Evolutionary conservation across 164 flowering plant genomes (phyloP).

Genomic region (Tetracentron sinense): DNA sequence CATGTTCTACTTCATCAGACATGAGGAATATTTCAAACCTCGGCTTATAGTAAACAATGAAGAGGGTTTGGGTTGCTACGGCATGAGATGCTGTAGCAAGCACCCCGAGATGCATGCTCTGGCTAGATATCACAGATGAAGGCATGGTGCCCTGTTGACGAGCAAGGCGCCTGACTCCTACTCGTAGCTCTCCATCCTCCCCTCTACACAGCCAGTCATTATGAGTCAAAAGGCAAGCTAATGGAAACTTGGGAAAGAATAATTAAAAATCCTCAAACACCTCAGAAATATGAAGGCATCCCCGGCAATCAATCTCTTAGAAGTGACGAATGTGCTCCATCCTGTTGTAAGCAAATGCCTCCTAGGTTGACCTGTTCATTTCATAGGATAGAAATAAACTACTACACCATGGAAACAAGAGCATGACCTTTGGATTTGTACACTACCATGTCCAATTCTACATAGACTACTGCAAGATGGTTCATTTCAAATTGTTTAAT

Average conservation of each 20-base stretch:
- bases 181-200: conserved; percentile 53
- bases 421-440: no score
- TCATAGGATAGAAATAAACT: neutral
- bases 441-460: neutral
- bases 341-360: conserved; percentile 73
- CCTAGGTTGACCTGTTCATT: conserved; percentile 55
- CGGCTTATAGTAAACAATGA: conserved; percentile 82
- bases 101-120: conserved; percentile 75
- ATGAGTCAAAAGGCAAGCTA: neutral
- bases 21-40: conserved; percentile 47
- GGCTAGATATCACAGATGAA: conserved; percentile 66
- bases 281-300: conserved; percentile 71
- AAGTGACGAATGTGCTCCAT: conserved; percentile 71
- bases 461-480: neutral
- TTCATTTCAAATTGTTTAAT: neutral
- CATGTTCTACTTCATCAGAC: neutral
- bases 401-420: neutral
- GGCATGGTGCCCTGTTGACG: conserved; percentile 58
- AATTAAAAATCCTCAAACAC: conserved; percentile 20
- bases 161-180: conserved; percentile 58
- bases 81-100: conserved; percentile 77
- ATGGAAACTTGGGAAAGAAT: neutral
- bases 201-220: conserved; percentile 29
- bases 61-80: conserved; percentile 43
- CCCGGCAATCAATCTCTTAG: conserved; percentile 63